These are phyloP conservation scores for Lentinus tigrinus DNA, from an alignment of 768 basidiomycete species.

Conservation along the genomic window DNA sequence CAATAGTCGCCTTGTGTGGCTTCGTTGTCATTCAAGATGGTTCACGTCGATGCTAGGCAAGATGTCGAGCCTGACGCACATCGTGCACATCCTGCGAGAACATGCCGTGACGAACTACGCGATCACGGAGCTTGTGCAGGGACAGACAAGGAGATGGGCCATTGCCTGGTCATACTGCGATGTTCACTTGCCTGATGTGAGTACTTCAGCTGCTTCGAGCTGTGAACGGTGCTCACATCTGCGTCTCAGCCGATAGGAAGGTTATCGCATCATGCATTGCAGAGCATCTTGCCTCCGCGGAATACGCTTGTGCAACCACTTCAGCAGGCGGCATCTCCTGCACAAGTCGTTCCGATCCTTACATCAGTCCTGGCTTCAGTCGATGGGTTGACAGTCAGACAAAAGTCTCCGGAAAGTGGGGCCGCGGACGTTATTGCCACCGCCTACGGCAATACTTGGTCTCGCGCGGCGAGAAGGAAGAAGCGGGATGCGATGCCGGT, in stretches of 20 bases:
- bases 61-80: slow-evolving; percentile 62
- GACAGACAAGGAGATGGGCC: slow-evolving; percentile 90
- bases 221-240: not conserved
- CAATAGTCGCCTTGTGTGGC: not conserved
- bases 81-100: slow-evolving; percentile 56
- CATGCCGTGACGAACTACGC: slow-evolving; percentile 84
- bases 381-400: slow-evolving; percentile 23
- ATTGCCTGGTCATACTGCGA: slow-evolving; percentile 81
- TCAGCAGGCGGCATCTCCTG: not conserved
- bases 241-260: slow-evolving; percentile 34
- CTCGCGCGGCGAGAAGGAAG: slow-evolving; percentile 60
- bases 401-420: not conserved
- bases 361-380: slow-evolving; percentile 34
- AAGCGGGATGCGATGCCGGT: slow-evolving; percentile 24
- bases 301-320: slow-evolving; percentile 53
- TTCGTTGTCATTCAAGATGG: slow-evolving; percentile 53
- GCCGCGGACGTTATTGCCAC: slow-evolving; percentile 7
- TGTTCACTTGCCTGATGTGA: slow-evolving; percentile 72
- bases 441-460: slow-evolving; percentile 57
- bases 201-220: slow-evolving; percentile 27
- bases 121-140: slow-evolving; percentile 80
- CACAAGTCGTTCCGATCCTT: slow-evolving; percentile 24
- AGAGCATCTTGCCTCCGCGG: slow-evolving; percentile 53
- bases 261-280: slow-evolving; percentile 41
- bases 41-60: slow-evolving; percentile 94